Conservation (phyloP, 78 protist species). For the Monocercomonoides exilis region DNA sequence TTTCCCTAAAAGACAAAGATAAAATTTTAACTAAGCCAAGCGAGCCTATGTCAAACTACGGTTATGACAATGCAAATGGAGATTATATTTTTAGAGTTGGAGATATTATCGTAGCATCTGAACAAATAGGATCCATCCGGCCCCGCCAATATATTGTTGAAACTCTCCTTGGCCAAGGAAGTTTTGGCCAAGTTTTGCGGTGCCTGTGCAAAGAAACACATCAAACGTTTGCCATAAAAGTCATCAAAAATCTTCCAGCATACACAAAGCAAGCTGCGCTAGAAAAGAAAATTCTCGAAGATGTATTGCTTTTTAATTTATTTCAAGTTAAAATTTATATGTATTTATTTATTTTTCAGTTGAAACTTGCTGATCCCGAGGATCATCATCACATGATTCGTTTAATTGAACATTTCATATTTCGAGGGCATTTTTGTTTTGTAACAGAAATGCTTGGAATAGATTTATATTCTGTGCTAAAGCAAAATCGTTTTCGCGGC, state of each 20-base stretch:
- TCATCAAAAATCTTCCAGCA: constrained; percentile 7
- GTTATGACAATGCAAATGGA: constrained; percentile 2
- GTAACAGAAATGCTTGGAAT: neutral
- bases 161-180: neutral
- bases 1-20: neutral
- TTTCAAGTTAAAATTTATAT: neutral
- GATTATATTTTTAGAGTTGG: constrained; percentile 5
- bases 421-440: neutral
- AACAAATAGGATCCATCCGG: neutral
- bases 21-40: neutral
- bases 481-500: neutral
- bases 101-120: neutral
- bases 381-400: neutral
- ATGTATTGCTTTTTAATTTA: neutral
- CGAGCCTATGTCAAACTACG: neutral
- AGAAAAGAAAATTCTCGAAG: neutral
- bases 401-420: neutral
- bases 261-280: constrained; percentile 4
- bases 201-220: neutral
- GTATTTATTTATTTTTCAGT: neutral
- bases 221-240: neutral
- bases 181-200: constrained; percentile 2
- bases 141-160: neutral
- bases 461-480: neutral
- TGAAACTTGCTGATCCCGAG: neutral